These are phyloP conservation scores for Linnemannia elongata DNA, from an alignment of 192 early-diverging fungal species.

Conservation along the genomic window DNA sequence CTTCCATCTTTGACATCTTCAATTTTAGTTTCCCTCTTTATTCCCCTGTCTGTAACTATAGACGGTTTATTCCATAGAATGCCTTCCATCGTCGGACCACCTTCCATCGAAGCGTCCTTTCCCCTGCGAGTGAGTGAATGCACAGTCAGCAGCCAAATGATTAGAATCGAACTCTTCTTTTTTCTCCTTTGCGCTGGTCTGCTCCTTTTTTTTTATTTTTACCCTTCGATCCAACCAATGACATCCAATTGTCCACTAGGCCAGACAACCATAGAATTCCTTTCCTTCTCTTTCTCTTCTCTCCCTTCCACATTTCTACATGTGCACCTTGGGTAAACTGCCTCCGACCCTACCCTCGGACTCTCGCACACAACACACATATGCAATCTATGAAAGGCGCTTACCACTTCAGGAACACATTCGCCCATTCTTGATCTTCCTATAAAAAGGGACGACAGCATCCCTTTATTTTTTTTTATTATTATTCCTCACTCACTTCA, in stretches of 20 bases:
- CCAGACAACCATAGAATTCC: neutral
- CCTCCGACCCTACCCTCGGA: neutral
- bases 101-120: constrained; percentile 5
- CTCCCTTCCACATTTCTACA: too few relatives aligned
- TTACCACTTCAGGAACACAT: neutral
- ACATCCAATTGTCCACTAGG: neutral
- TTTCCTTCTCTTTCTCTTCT: neutral
- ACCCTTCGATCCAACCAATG: neutral
- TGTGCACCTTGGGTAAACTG: neutral
- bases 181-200: neutral
- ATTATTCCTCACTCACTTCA: constrained; percentile 1
- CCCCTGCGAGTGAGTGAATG: neutral
- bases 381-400: neutral
- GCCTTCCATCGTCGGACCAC: neutral
- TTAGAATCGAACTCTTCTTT: neutral
- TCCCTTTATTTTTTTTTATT: neutral
- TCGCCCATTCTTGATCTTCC: neutral
- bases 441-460: neutral
- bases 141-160: neutral
- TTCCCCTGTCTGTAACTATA: neutral
- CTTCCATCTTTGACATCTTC: neutral
- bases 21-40: neutral
- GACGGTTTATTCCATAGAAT: neutral
- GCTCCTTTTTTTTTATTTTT: neutral
- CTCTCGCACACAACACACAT: neutral